Percentiles rank a stretch among this genome's conserved stretches.
Conservation (phyloP, 768 basidiomycete species). For the Mrakia blollopis region DNA sequence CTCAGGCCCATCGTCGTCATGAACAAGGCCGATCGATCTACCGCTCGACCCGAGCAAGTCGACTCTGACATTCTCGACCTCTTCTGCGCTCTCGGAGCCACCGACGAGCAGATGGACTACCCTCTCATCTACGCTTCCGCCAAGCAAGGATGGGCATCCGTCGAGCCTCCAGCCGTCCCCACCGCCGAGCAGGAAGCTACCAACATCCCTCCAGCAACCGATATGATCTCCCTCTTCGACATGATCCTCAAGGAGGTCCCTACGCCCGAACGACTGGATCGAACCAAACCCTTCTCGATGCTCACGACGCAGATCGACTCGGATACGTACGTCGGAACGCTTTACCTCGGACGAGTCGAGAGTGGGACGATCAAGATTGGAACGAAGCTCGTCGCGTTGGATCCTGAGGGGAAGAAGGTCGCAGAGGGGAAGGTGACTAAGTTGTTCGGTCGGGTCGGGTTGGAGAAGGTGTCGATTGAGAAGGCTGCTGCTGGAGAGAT, state of each 20-base stretch:
- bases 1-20: conserved; percentile 33
- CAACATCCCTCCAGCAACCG: conserved; percentile 29
- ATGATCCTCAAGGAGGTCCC: conserved; percentile 32
- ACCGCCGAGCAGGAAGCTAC: conserved; percentile 29
- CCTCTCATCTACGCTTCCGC: conserved; percentile 33
- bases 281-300: conserved; percentile 30
- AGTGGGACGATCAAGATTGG: conserved; percentile 25
- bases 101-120: conserved; percentile 35
- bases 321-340: conserved; percentile 29
- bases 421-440: conserved; percentile 33
- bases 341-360: conserved; percentile 32
- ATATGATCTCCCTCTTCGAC: conserved; percentile 31
- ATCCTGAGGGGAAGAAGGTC: conserved; percentile 28
- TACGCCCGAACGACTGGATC: conserved; percentile 27
- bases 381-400: conserved; percentile 25
- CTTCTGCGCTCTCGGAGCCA: conserved; percentile 28
- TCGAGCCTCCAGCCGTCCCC: conserved; percentile 25
- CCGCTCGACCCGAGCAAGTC: conserved; percentile 31
- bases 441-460: conserved; percentile 28
- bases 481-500: conserved; percentile 33
- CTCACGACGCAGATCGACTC: conserved; percentile 33
- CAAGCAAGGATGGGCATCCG: conserved; percentile 33
- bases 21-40: conserved; percentile 34
- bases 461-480: conserved; percentile 30
- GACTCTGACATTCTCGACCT: conserved; percentile 33